phyloP scores from a whole-genome alignment of 2,329 filamentous ascomycete genomes.

The Aspergillus tanneri region DNA sequence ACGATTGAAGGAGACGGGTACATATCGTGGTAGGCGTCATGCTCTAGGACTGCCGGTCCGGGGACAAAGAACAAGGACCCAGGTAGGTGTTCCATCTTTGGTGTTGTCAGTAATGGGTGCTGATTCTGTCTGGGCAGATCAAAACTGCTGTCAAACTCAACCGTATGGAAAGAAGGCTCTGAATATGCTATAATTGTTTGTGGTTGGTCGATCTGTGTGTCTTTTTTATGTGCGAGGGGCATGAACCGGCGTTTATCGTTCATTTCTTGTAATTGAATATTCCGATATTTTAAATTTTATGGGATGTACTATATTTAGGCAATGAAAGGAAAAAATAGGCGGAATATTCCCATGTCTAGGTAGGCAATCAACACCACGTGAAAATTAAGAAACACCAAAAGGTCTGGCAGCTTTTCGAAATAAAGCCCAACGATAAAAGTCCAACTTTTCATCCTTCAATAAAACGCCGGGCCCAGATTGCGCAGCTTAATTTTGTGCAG shows the following conservation, averaged over 20 bases:
- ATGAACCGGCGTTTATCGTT: conserved; percentile 21
- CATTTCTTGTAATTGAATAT: conserved; percentile 14
- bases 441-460: conserved; percentile 33
- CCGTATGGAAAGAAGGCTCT: conserved; percentile 54
- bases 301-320: conserved; percentile 23
- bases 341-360: too few relatives aligned
- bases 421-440: conserved; percentile 13
- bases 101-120: conserved; percentile 6
- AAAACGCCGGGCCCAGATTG: conserved; percentile 32
- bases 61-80: conserved; percentile 83
- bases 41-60: conserved; percentile 89
- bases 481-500: conserved; percentile 28
- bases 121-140: conserved; percentile 46
- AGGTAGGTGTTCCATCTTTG: conserved; percentile 47
- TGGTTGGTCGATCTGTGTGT: conserved; percentile 24
- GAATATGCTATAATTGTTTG: conserved; percentile 15
- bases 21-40: conserved; percentile 84
- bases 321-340: conserved; percentile 7
- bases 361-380: background rate
- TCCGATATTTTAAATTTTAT: conserved; percentile 8
- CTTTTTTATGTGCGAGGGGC: conserved; percentile 17
- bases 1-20: conserved; percentile 84
- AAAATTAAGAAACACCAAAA: conserved; percentile 8
- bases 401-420: conserved; percentile 7
- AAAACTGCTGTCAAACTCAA: conserved; percentile 60